Evolutionary conservation across 352 stramenopile species (phyloP).

Genomic region (Globisporangium nagaii): DNA sequence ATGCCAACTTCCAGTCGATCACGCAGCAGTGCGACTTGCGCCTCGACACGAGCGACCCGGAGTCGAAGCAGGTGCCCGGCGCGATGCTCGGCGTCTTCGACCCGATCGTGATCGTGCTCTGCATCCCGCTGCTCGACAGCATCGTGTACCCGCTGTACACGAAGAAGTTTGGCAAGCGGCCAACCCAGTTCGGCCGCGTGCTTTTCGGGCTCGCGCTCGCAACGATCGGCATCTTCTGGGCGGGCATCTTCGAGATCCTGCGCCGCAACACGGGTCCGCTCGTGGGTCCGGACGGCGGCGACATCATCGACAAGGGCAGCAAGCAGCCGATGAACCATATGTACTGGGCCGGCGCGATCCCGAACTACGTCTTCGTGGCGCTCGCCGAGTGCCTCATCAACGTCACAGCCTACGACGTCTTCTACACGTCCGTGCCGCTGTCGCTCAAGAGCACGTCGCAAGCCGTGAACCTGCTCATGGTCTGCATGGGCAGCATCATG

Average conservation of each 20-base stretch:
- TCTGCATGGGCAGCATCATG: constrained; percentile 47
- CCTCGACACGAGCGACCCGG: too few relatives aligned
- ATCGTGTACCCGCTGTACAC: too few relatives aligned
- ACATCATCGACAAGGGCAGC: constrained; percentile 35
- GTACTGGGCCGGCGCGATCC: constrained; percentile 37
- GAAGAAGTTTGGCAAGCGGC: too few relatives aligned
- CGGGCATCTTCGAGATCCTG: constrained; percentile 49
- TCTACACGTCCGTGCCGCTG: constrained; percentile 52
- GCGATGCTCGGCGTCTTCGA: too few relatives aligned
- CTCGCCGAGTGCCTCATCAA: constrained; percentile 59
- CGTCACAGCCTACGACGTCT: constrained; percentile 52
- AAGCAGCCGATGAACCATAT: constrained; percentile 57
- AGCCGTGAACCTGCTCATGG: constrained; percentile 58
- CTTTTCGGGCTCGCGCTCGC: too few relatives aligned
- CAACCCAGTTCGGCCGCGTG: too few relatives aligned
- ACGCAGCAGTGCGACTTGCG: too few relatives aligned
- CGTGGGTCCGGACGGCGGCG: constrained; percentile 19
- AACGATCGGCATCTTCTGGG: too few relatives aligned
- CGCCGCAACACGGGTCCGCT: constrained; percentile 41
- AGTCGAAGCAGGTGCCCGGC: too few relatives aligned
- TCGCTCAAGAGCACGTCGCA: constrained; percentile 51
- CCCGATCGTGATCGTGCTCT: too few relatives aligned
- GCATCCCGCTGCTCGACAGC: too few relatives aligned
- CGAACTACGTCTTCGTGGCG: constrained; percentile 54
- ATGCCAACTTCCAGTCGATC: too few relatives aligned